A percentile compares a stretch with the other conserved stretches of the same genome.
Conservation (phyloP, 176 grass and related monocot species). For the Themeda triandra region DNA sequence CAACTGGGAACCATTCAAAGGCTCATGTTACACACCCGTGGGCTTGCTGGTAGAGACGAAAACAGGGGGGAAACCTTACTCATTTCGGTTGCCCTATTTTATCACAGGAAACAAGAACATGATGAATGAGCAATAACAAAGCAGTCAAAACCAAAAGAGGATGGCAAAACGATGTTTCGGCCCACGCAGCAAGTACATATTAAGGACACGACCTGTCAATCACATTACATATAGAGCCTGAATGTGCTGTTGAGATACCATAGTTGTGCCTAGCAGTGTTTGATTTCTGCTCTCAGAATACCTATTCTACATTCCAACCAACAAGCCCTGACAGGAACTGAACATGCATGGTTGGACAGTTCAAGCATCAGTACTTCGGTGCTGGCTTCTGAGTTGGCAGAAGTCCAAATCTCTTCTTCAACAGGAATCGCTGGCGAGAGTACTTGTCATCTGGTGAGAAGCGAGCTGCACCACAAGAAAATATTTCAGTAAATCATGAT, state of each 20-base stretch:
- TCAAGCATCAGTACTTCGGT: slow-evolving; percentile 57
- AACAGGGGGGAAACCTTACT: not conserved
- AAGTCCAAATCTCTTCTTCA: slow-evolving; percentile 94
- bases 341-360: not conserved
- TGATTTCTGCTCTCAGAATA: slow-evolving; percentile 4
- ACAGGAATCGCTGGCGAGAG: slow-evolving; percentile 64
- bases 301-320: slow-evolving; percentile 4
- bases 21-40: not conserved
- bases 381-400: slow-evolving; percentile 77
- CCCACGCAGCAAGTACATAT: not conserved
- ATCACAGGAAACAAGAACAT: not conserved
- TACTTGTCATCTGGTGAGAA: slow-evolving; percentile 94
- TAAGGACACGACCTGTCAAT: not conserved
- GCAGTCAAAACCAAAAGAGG: not conserved
- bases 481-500: not conserved
- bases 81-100: not conserved
- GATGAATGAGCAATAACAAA: not conserved
- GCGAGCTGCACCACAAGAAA: slow-evolving; percentile 56
- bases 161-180: not conserved
- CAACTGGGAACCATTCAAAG: not conserved
- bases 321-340: not conserved
- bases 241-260: not conserved
- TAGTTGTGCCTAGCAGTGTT: not conserved
- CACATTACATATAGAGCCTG: slow-evolving; percentile 12
- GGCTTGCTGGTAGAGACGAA: not conserved